Base-by-base conservation (phyloP, 2,329 filamentous ascomycete species). In the Xylaria sp. region DNA sequence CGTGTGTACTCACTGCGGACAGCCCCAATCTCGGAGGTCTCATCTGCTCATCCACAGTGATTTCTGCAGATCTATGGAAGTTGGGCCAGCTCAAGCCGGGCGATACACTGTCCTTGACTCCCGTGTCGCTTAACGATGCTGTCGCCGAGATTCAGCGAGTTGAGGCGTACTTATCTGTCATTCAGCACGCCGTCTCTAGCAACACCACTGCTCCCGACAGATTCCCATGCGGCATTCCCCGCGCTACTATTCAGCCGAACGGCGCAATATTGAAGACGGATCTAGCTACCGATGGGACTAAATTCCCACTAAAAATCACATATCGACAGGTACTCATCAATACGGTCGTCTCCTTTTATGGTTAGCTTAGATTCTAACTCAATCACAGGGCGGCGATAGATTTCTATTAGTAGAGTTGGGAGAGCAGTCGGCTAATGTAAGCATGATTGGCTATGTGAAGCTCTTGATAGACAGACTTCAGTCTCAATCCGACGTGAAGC, bases 11-110 rank as follows among this genome's bases (percentile, higher is more conserved):
- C 6, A 74, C 79, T 0, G 77, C 76, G 7, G 82, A 84, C 68
- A 81, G 81, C 0, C 82, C 82, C 0, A 81, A 80, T 41, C 77
- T 84, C 0, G 82, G 82, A 18, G 82, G 82, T 0, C 83, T 84
- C 25, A 76, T 83, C 2, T 80, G 81, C 0, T 80, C 81, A 32
- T 81, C 78, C 23, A 78, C 80, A 0, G 77, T 84, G 4, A 77
- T 78, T 5, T 77, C 78, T 13, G 79, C 79, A 0, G 81, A 83
- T 39, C 73, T 83, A 73, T 84, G 81, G 81, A 83, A 82, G 71
- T 69, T 84, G 28, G 82, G 82, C 10, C 82, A 82, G 66, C 74
- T 81, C 15, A 76, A 77, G 8, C 80, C 81, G 1, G 82, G 82
- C 0, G 82, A 83, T 66, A 75, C 71, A 15, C 76, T 82, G n/a